Evolutionary conservation across 768 basidiomycete genomes (phyloP), one percentile per base, ranked within the genome.

Genomic region (Auricularia cornea): DNA sequence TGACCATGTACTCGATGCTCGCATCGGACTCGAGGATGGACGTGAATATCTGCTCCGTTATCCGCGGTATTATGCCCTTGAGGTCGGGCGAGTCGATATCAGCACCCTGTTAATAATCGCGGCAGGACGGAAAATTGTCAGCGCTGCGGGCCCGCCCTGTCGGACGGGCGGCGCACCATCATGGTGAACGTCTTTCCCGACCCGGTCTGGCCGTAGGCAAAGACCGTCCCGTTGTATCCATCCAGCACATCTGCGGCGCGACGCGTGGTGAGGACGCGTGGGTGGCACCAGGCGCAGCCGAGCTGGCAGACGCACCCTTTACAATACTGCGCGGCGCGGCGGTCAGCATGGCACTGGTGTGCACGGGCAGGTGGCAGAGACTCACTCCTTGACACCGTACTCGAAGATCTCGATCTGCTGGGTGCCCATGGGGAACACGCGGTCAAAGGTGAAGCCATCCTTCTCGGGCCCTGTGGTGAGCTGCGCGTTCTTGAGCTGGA

Each of bases 11-110:
- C 76, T 99, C 97, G 63, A 99, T 79, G 74, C 93, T 92, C 38
- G 91, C 84, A 68, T 98, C 96, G 62, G 94, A 96, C 71, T 94
- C 88, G 63, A 97, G 88, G 72, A 99, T 99, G 59, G 94, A 94
- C 67, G 94, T 91, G 75, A 99, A 99, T 72, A 99, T 97, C 75
- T 99, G 97, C 74, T 99, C 95, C 3, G 96, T 96, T 67, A 99
- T 98, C 62, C 97, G 89, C 60, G 97, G 97, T 67, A 97, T 98
- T 63, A 99, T 91, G 69, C 97, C 97, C 77, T 90, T 94, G 65
- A 96, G 79, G 28, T 95, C 90, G n/a, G 85, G 82, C 41, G 88
- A 87, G 75, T 98, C 96, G 76, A 99, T 98, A 75, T 98, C 94
- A 40, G 96, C 92, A 38, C 97, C 97, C 96, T 98, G 70, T 28